Conservation (phyloP, 2,329 filamentous ascomycete genomes). For the Apiospora arundinis region DNA sequence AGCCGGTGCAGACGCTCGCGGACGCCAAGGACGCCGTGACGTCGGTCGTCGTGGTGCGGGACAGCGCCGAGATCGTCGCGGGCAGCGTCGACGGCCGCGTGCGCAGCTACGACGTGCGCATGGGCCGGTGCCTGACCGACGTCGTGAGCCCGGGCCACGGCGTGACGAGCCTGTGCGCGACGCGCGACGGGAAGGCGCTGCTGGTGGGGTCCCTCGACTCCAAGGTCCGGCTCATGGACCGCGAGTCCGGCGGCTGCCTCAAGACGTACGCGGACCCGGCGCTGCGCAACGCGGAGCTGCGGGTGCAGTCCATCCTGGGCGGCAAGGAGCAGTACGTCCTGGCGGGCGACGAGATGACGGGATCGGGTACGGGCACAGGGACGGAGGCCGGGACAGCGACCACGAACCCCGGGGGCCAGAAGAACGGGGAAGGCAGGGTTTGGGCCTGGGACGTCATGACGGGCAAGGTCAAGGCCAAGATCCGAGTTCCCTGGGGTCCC, state of each 20-base stretch:
- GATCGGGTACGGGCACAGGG: background rate
- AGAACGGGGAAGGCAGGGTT: conserved; percentile 62
- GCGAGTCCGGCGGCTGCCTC: conserved; percentile 73
- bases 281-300: conserved; percentile 70
- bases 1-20: conserved; percentile 73
- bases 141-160: conserved; percentile 62
- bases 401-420: conserved; percentile 27
- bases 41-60: conserved; percentile 52
- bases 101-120: conserved; percentile 81
- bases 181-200: conserved; percentile 75
- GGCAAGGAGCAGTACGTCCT: conserved; percentile 79
- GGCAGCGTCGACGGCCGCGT: conserved; percentile 87
- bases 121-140: conserved; percentile 74
- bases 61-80: conserved; percentile 66
- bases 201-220: conserved; percentile 80
- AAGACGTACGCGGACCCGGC: conserved; percentile 68
- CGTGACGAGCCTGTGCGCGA: conserved; percentile 78
- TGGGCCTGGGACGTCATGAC: conserved; percentile 86
- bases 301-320: conserved; percentile 79
- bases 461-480: conserved; percentile 68
- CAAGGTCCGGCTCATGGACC: conserved; percentile 81
- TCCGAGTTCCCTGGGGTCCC: conserved; percentile 65
- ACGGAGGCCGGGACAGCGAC: too few relatives aligned
- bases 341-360: conserved; percentile 75
- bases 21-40: conserved; percentile 77